Percentiles rank a stretch among this genome's conserved stretches.
These are phyloP conservation scores for Penicillium sp. DNA, from an alignment of 2,329 filamentous ascomycete species.

Conservation along the genomic window DNA sequence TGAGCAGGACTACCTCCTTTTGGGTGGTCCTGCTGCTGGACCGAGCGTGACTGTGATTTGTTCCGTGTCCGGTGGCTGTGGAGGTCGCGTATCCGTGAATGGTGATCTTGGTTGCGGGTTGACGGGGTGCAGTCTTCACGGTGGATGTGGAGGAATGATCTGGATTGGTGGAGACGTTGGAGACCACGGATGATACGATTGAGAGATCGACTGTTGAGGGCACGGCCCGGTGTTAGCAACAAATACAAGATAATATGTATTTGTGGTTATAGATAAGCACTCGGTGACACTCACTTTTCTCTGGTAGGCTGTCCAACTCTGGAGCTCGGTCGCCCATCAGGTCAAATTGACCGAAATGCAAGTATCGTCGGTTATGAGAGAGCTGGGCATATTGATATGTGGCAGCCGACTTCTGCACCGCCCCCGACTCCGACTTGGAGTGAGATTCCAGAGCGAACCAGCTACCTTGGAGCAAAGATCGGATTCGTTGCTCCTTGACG, in stretches of 20 bases:
- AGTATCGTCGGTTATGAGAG: conserved; percentile 83
- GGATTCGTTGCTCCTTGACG: conserved; percentile 92
- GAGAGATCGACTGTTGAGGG: conserved; percentile 67
- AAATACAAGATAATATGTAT: not conserved
- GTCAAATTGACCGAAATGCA: conserved; percentile 87
- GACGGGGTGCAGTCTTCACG: conserved; percentile 44
- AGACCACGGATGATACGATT: conserved; percentile 87
- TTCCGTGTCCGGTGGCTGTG: conserved; percentile 36
- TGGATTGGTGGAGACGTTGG: conserved; percentile 75
- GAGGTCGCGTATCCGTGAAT: conserved; percentile 69
- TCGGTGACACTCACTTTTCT: conserved; percentile 60
- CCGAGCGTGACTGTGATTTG: conserved; percentile 32
- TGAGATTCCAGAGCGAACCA: conserved; percentile 71
- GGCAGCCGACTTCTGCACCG: conserved; percentile 46
- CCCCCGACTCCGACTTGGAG: conserved; percentile 49
- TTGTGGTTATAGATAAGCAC: not conserved
- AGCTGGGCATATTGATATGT: conserved; percentile 82
- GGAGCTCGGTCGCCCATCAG: conserved; percentile 64
- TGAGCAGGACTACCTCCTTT: conserved; percentile 73
- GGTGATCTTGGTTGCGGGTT: conserved; percentile 76
- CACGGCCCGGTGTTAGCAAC: conserved; percentile 8
- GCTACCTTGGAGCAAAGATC: conserved; percentile 81
- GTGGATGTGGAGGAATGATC: conserved; percentile 51
- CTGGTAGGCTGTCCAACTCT: conserved; percentile 67
- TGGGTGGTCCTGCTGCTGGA: conserved; percentile 37